Conservation (phyloP, 768 basidiomycete species). For the Collybiopsis luxurians region DNA sequence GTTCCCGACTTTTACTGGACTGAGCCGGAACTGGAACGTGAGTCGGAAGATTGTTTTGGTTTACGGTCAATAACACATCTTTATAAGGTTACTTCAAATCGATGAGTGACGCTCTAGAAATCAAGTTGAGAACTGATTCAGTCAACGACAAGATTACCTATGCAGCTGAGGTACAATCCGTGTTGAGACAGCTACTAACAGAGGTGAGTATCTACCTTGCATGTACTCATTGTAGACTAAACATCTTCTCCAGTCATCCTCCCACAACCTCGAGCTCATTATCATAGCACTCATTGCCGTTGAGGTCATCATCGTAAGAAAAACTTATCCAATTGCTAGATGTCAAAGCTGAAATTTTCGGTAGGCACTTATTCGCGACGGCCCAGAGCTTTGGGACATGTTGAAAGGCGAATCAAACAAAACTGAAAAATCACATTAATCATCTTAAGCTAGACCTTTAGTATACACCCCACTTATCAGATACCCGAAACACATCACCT, state of each 20-base stretch:
- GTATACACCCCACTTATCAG: no score
- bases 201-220: conserved; percentile 48
- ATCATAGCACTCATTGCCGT: conserved; percentile 95
- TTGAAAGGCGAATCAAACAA: background rate
- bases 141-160: conserved; percentile 94
- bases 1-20: conserved; percentile 94
- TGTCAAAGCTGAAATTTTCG: background rate
- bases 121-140: conserved; percentile 73
- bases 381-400: conserved; percentile 73
- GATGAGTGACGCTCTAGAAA: conserved; percentile 82
- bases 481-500: no score
- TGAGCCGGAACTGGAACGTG: conserved; percentile 86
- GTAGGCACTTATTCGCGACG: conserved; percentile 75
- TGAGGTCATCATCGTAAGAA: conserved; percentile 84
- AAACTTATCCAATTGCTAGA: background rate
- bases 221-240: background rate
- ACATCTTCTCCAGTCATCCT: conserved; percentile 62
- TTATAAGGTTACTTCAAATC: conserved; percentile 75
- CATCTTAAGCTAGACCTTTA: background rate
- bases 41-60: conserved; percentile 14
- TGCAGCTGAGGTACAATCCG: conserved; percentile 85
- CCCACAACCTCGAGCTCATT: conserved; percentile 91
- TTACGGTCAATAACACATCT: background rate
- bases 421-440: background rate
- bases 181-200: conserved; percentile 83